These are phyloP conservation scores for Psidium friedrichsthalianum DNA, from an alignment of 345 rosid genomes.

Conservation along the genomic window DNA sequence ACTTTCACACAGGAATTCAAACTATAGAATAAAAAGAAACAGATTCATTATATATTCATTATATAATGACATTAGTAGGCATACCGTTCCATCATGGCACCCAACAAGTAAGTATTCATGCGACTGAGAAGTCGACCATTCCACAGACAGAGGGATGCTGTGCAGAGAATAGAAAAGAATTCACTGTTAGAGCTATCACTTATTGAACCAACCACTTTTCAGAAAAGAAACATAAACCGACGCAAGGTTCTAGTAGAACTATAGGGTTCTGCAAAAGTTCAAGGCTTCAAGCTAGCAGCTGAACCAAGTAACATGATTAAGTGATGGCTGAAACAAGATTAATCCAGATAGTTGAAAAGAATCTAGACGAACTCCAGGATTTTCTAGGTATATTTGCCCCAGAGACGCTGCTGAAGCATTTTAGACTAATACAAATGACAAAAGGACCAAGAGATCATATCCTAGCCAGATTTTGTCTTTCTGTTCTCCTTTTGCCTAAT, in stretches of 20 bases:
- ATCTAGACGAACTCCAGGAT: neutral
- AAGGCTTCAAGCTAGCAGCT: neutral
- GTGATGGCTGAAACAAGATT: neutral
- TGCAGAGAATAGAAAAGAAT: neutral
- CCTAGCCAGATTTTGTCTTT: neutral
- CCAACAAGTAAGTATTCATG: slow-evolving; percentile 82
- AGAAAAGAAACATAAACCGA: neutral
- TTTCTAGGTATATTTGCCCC: neutral
- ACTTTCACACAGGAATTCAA: neutral
- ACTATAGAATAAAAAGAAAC: neutral
- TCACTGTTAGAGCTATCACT: neutral
- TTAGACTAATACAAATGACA: neutral
- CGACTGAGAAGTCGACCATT: slow-evolving; percentile 63
- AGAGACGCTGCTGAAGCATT: neutral
- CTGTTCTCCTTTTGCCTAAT: neutral
- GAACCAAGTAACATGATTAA: neutral
- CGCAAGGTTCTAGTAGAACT: neutral
- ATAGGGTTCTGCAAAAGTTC: neutral
- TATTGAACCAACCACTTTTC: neutral
- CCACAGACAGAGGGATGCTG: slow-evolving; percentile 83
- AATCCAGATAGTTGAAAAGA: neutral
- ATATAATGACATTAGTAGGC: neutral
- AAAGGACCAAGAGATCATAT: neutral
- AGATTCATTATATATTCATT: too few relatives aligned
- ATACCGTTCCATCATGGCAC: slow-evolving; percentile 92